Base-by-base conservation (phyloP, 306 rosid species). In the Sphenostylis stenocarpa region DNA sequence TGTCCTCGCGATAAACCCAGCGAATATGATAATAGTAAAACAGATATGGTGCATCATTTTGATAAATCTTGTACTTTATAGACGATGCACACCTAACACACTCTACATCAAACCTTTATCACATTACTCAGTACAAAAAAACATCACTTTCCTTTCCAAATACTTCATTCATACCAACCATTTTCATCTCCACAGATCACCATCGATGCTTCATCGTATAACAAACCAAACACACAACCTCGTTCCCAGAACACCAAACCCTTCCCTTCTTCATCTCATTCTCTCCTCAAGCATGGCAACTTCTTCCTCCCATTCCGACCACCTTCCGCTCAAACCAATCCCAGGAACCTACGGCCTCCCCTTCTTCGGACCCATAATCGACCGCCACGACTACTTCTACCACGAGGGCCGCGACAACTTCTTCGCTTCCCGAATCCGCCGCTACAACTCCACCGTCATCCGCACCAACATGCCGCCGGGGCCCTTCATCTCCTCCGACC, bases 401-500 rank as follows among this genome's bases (percentile, higher is more conserved):
- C 24, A 39, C 66, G 91, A 91, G 80, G 96, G 98, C 26, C 66
- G 47, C 0, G 88, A 89, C 47, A 41, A 71, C 1, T 93, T 87
- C 88, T 91, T 93, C 88, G 43, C 65, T 28, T 3, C 88, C 2
- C 39, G 87, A 14, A 85, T 93, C 61, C 14, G 0, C 66, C 72
- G 1, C 43, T 8, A 86, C 82, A 17, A 67, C 1, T 93, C 98
- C 78, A 91, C 98, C 0, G 91, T 93, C 5, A 77, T 93, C 53
- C 83, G 91, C 0, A 81, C 90, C 67, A 93, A 93, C 84, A 86
- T 91, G 94, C 96, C 96, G 0, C 98, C 97, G 0, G 97, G 98
- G 0, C 81, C 91, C 2, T 85, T 93, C 88, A 82, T 89, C 5
- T 72, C 98, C 29, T 79, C 84, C 7, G 45, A 87, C 29, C 61